Base-by-base conservation (phyloP, 1,139 yeast species). In the Hemisphaericaspora lyxosophila region DNA sequence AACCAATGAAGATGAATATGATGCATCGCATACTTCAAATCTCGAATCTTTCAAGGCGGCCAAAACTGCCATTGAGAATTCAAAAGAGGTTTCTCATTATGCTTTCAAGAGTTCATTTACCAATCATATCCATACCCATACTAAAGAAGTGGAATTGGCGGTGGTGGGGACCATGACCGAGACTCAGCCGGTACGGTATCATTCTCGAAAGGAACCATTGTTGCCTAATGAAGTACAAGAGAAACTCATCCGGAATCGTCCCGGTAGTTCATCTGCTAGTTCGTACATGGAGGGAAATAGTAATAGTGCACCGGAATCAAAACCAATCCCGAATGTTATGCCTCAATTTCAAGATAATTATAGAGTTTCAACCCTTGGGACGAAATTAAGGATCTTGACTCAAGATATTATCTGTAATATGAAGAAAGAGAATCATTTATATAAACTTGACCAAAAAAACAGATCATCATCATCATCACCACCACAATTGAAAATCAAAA, bases 121-220 rank as follows among this genome's bases (percentile, higher is more conserved):
- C 13, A 28, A 38, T 13, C 34, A 34, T 22, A 34, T 38, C 5
- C 41, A 39, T n/a, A 34, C 43, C 5, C 47, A 47, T 28, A 48
- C 50, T 18, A 41, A 53, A 35, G 60, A 55, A 19, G 46, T 54
- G 22, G 51, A 47, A 31, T 45, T 73, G 28, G 64, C 75, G 0
- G 78, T 74, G 0, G 47, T 58, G 26, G 70, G 64, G 4, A 72
- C 79, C 0, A 46, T 53, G 12, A 62, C 77, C 1, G 73, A 70
- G 44, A 35, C 49, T 0, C 56, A 50, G 9, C 80, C 80, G 2
- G 73, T 73, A 0, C 54, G 48, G 34, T 64, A 60, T 44, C 57
- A 60, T 31, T 53, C 59, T 26, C 60, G 55, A 35, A 69, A 61
- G 44, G 54, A 61, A 12, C 74, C 75, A 0, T 39, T 60, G 1